These are phyloP conservation scores for Gyrodon lividus DNA, from an alignment of 768 basidiomycete genomes.

Conservation along the genomic window DNA sequence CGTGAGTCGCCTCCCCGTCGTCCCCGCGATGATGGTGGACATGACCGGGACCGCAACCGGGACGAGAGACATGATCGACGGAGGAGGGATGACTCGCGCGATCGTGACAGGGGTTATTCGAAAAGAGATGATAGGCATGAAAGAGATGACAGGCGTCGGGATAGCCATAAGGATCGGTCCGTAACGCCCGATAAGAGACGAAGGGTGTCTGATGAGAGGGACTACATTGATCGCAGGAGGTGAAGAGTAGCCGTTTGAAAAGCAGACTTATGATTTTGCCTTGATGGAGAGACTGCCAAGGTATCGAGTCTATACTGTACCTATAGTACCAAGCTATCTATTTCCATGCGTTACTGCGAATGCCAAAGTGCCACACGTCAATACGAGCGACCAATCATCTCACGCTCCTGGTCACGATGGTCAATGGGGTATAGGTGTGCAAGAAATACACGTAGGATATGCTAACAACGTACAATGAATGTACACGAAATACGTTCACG, in stretches of 20 bases:
- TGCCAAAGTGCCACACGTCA: no score
- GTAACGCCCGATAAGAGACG: constrained; percentile 24
- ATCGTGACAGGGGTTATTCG: constrained; percentile 16
- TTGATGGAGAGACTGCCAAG: no score
- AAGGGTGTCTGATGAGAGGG: constrained; percentile 24
- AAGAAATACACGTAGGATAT: neutral
- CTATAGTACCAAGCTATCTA: constrained; percentile 2
- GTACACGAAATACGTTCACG: neutral
- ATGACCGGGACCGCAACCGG: constrained; percentile 14
- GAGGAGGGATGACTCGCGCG: constrained; percentile 26
- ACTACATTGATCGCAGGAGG: constrained; percentile 19
- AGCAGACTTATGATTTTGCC: no score
- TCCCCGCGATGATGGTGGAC: constrained; percentile 19
- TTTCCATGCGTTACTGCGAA: no score
- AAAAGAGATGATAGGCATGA: constrained; percentile 22
- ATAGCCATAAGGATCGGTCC: constrained; percentile 20
- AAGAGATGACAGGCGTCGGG: constrained; percentile 23
- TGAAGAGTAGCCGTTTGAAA: constrained; percentile 4
- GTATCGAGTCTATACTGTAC: neutral
- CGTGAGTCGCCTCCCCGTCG: constrained; percentile 23
- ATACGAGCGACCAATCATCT: no score
- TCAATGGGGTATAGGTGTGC: no score
- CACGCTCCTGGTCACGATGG: no score
- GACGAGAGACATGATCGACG: constrained; percentile 24
- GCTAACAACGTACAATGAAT: neutral